phyloP scores from a whole-genome alignment of 2,329 filamentous ascomycete species.

The Bisporella sp. region DNA sequence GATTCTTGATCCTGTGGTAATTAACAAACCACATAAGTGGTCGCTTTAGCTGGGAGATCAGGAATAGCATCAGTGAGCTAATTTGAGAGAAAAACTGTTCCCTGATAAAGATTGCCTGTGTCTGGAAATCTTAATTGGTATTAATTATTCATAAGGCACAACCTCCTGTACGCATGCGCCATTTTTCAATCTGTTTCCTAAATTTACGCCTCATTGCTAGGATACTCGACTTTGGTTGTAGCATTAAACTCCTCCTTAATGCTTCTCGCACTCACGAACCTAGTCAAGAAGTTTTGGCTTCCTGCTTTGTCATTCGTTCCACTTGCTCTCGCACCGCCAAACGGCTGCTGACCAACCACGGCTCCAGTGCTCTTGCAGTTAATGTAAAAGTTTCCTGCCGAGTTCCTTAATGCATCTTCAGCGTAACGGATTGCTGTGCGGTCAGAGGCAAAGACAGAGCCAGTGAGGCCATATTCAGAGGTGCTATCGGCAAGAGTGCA shows the following conservation, averaged over 20 bases:
- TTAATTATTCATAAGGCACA: too few relatives aligned
- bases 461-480: constrained; percentile 71
- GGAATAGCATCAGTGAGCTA: too few relatives aligned
- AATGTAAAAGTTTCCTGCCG: constrained; percentile 78
- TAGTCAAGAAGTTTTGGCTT: constrained; percentile 52
- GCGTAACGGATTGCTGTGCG: constrained; percentile 58
- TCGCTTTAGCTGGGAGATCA: too few relatives aligned
- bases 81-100: too few relatives aligned
- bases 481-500: constrained; percentile 63
- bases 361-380: constrained; percentile 76
- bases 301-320: constrained; percentile 71
- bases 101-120: too few relatives aligned
- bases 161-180: too few relatives aligned
- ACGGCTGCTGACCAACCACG: constrained; percentile 66
- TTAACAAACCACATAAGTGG: too few relatives aligned
- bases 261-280: constrained; percentile 60
- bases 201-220: constrained; percentile 53
- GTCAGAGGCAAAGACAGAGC: constrained; percentile 67
- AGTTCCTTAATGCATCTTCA: constrained; percentile 63
- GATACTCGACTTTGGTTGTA: constrained; percentile 57
- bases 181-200: neutral
- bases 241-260: constrained; percentile 70
- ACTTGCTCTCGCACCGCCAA: constrained; percentile 60
- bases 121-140: too few relatives aligned
- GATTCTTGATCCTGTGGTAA: too few relatives aligned